phyloP scores from a whole-genome alignment of 176 grass and related monocot species.

The Ananas comosus region DNA sequence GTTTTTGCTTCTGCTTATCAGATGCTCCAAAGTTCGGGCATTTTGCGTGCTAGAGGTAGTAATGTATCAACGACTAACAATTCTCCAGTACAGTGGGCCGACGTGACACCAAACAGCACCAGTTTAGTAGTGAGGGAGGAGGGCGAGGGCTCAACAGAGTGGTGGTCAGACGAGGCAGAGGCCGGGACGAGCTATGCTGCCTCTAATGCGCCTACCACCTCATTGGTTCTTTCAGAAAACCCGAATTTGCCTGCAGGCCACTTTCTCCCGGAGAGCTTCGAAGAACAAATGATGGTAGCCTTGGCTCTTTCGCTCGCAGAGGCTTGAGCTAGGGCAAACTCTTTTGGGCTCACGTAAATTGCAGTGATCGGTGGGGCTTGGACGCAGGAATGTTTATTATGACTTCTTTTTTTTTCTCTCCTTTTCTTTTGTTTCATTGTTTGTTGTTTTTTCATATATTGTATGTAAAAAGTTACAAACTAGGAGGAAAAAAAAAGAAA shows the following conservation, averaged over 20 bases:
- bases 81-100: slow-evolving; percentile 23
- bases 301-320: slow-evolving; percentile 74
- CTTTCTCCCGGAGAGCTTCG: slow-evolving; percentile 69
- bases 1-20: slow-evolving; percentile 20
- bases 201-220: slow-evolving; percentile 30
- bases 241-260: slow-evolving; percentile 16
- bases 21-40: slow-evolving; percentile 19
- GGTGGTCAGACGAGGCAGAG: slow-evolving; percentile 34
- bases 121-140: slow-evolving; percentile 26
- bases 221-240: slow-evolving; percentile 17
- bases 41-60: slow-evolving; percentile 21
- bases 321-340: slow-evolving; percentile 31
- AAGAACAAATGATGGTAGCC: slow-evolving; percentile 91
- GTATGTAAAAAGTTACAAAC: background rate
- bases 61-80: slow-evolving; percentile 12
- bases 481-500: background rate
- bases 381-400: background rate
- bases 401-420: background rate
- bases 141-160: slow-evolving; percentile 35
- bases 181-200: slow-evolving; percentile 31
- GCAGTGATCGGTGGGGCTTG: slow-evolving; percentile 5
- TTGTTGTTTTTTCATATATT: background rate
- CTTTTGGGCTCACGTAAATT: slow-evolving; percentile 32
- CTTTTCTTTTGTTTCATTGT: background rate
- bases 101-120: slow-evolving; percentile 21